Base-by-base conservation (phyloP, 495 filamentous ascomycete genomes). In the Penicillium coprophilum region DNA sequence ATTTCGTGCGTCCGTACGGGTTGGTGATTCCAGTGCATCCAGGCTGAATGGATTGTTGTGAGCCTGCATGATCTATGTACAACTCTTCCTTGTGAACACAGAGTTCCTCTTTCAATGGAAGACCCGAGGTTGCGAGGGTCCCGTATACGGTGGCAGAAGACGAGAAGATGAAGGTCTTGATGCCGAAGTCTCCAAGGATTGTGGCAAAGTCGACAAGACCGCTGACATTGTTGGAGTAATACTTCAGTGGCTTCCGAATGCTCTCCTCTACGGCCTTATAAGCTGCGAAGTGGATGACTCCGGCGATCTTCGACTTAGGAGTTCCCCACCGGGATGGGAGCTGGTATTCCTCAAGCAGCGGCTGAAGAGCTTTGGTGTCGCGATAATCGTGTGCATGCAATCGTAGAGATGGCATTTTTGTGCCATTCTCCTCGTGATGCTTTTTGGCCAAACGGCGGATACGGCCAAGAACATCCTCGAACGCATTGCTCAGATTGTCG, bases 81-180 rank as follows among this genome's bases (percentile, higher is more conserved):
- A 63, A 27, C 46, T 78, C 73, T 10, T 74, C 68, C 53, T 80
- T 79, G 70, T 86, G 82, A 5, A 83, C 76, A 60, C 84, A 80
- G 46, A 84, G 75, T 54, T 86, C 82, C 56, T 87, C 85, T 31
- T 77, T 76, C 38, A 87, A 65, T 1, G 83, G 83, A 21, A 72
- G 57, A 10, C 80, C 80, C 6, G 71, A 70, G 36, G 81, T 80
- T 21, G 82, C 79, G 17, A 79, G 66, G 17, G 79, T 73, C 10
- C 85, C 85, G 60, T 87, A 87, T 15, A 87, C 84, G 5, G 82
- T 89, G 74, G 66, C 85, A 0, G 85, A 88, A 30, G 82, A 83
- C 6, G 80, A 84, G 67, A 88, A 87, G 58, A 87, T 81, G 59
- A 87, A 84, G 17, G 80, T 85, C 63, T 81, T 85, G 69, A 87